Base-by-base conservation (phyloP, 1,139 yeast genomes). In the Yamadazyma diddensiae region DNA sequence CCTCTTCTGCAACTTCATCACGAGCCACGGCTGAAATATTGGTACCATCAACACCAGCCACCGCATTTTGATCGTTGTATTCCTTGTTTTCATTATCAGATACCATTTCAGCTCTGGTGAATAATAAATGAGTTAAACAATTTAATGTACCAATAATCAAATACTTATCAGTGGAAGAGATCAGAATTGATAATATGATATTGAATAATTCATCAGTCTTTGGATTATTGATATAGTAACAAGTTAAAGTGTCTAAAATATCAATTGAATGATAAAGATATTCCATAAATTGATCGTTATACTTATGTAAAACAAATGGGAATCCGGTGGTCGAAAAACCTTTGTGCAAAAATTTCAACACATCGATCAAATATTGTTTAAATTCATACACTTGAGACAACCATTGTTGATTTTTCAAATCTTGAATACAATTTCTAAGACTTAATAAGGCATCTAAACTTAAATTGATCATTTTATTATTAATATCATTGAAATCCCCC, bases 401-500 rank as follows among this genome's bases (percentile, higher is more conserved):
- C 57, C 81, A 72, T 53, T 84, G 90, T 26, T 95, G 94, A 48
- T 87, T 85, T 26, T 74, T 81, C 11, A 85, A 74, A 51, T 87
- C 96, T 52, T 92, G 94, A 2, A 84, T 74, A 35, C 86, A 64
- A 55, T 92, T 92, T 49, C 97, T 70, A 36, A 92, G 63, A 15
- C 86, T 73, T 36, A 92, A 66, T 33, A 83, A 68, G 2, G 85
- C 70, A 50, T 83, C 88, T 32, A 81, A 64, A 34, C 80, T 68
- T 42, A 54, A 52, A 24, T 59, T 55, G 30, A 70, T 45, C 24
- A 62, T 52, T 28, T 69, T 71, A 31, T 70, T 66, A 15, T 47
- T 45, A 15, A 57, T 42, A 5, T 44, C 32, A 7, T 36, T 38
- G 6, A 40, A 49, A 24, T 59, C 52, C 14, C 55, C 57, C 8